These are phyloP conservation scores for Phytophthora cactorum DNA, from an alignment of 352 stramenopile species.

Conservation along the genomic window DNA sequence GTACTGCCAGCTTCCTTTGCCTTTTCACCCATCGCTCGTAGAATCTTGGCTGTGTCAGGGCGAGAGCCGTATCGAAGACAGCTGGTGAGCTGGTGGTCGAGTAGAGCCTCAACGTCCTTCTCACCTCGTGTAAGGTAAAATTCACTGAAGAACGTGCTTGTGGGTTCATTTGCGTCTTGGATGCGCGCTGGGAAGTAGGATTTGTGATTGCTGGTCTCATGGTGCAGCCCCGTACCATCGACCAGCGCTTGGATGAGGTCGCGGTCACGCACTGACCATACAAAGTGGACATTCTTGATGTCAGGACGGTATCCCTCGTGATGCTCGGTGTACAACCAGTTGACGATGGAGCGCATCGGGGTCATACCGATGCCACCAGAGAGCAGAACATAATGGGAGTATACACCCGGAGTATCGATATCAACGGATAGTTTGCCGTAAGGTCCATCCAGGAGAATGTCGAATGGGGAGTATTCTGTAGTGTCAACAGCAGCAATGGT, in stretches of 20 bases:
- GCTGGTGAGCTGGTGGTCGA: constrained; percentile 30
- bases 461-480: constrained; percentile 32
- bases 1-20: constrained; percentile 21
- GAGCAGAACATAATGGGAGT: constrained; percentile 53
- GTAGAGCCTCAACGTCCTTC: constrained; percentile 28
- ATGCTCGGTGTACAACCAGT: constrained; percentile 33
- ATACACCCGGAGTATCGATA: constrained; percentile 35
- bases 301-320: constrained; percentile 13
- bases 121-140: constrained; percentile 42
- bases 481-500: background rate
- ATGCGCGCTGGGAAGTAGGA: constrained; percentile 12
- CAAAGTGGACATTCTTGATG: constrained; percentile 44
- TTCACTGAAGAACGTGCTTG: constrained; percentile 26
- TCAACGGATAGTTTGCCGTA: constrained; percentile 37
- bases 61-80: constrained; percentile 31
- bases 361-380: constrained; percentile 53
- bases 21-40: constrained; percentile 32
- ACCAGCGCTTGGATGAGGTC: constrained; percentile 35
- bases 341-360: constrained; percentile 44
- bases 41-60: constrained; percentile 21
- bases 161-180: background rate
- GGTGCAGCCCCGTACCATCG: background rate
- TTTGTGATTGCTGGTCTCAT: background rate
- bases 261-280: constrained; percentile 43
- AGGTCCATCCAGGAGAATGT: constrained; percentile 48